A percentile compares a stretch with the other conserved stretches of the same genome.
phyloP scores from a whole-genome alignment of 805 yeast species.

The Candida caryicola region DNA sequence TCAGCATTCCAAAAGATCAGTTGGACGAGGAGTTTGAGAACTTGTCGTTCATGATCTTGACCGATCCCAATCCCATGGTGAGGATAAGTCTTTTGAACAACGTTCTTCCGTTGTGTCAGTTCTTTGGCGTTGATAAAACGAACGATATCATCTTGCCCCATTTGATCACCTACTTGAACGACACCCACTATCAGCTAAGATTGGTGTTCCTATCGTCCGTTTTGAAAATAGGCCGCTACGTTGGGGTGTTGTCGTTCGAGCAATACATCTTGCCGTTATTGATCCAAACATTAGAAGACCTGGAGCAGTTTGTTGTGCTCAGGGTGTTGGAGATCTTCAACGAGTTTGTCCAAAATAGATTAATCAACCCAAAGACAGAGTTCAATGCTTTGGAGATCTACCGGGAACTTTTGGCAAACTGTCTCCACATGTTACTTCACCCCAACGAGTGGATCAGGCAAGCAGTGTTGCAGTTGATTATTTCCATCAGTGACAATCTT shows the following conservation, averaged over 20 bases:
- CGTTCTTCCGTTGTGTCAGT: constrained; percentile 74
- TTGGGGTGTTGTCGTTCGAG: constrained; percentile 80
- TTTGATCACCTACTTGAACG: constrained; percentile 86
- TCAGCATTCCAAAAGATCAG: constrained; percentile 36
- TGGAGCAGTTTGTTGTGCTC: constrained; percentile 77
- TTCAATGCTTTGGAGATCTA: constrained; percentile 40
- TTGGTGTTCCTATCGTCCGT: constrained; percentile 70
- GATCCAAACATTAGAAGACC: constrained; percentile 78
- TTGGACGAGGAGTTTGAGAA: constrained; percentile 59
- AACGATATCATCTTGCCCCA: constrained; percentile 89
- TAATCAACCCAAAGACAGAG: constrained; percentile 34
- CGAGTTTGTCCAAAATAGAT: constrained; percentile 26
- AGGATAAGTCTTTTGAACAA: constrained; percentile 66
- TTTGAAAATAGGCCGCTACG: constrained; percentile 69
- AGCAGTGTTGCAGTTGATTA: constrained; percentile 56
- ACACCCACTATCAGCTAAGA: constrained; percentile 63
- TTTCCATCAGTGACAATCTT: constrained; percentile 59
- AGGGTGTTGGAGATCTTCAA: constrained; percentile 53
- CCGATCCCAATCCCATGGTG: constrained; percentile 66
- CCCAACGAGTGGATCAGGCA: constrained; percentile 87
- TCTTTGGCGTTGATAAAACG: constrained; percentile 83
- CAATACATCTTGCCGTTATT: constrained; percentile 85
- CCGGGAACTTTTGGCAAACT: constrained; percentile 30
- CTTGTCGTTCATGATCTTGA: constrained; percentile 60
- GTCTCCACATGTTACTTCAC: constrained; percentile 63